Percentiles rank a stretch among this genome's conserved stretches.
Evolutionary conservation across 2,329 filamentous ascomycete genomes (phyloP).

Genomic region (Corynespora cassiicola): DNA sequence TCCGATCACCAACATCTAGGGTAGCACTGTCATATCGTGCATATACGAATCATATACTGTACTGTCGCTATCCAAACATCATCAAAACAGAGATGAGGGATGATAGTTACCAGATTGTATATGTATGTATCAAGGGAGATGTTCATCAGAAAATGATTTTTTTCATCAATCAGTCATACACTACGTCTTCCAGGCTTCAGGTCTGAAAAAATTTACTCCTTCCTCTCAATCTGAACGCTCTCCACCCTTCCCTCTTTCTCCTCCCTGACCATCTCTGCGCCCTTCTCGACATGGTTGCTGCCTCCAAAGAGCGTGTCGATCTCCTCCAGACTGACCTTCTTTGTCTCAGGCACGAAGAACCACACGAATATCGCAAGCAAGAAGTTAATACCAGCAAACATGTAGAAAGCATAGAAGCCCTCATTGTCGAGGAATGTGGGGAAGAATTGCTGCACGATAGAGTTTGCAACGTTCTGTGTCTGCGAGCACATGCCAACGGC

Average conservation of each 20-base stretch:
- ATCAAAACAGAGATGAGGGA: no score
- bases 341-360: slow-evolving; percentile 52
- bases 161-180: neutral
- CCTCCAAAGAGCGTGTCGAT: slow-evolving; percentile 64
- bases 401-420: slow-evolving; percentile 63
- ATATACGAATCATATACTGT: no score
- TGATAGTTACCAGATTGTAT: no score
- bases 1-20: no score
- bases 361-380: slow-evolving; percentile 49
- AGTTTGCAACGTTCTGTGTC: slow-evolving; percentile 67
- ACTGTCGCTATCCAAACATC: no score
- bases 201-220: slow-evolving; percentile 22
- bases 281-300: slow-evolving; percentile 63
- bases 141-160: neutral
- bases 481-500: slow-evolving; percentile 71
- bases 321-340: slow-evolving; percentile 59
- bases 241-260: slow-evolving; percentile 39
- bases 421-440: slow-evolving; percentile 68
- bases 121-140: no score
- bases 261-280: slow-evolving; percentile 53
- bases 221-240: slow-evolving; percentile 24
- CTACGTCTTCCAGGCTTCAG: neutral
- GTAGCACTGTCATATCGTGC: no score
- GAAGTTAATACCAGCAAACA: slow-evolving; percentile 58
- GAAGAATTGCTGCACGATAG: slow-evolving; percentile 74